phyloP scores from a whole-genome alignment of 2,329 filamentous ascomycete genomes.

The Aureobasidium sp. region DNA sequence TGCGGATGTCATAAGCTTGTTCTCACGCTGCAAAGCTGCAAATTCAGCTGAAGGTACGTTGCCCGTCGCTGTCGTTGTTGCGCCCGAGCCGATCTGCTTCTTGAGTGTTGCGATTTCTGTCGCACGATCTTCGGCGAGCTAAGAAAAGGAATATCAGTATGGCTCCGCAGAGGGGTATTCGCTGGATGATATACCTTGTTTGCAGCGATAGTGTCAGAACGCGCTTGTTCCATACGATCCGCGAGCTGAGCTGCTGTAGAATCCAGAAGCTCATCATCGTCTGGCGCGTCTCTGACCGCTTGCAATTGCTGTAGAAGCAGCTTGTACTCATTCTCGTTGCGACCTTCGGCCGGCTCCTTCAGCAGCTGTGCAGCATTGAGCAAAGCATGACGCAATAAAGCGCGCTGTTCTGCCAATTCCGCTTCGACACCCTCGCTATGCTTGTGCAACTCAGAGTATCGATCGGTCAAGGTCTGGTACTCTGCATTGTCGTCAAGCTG shows the following conservation, averaged over 20 bases:
- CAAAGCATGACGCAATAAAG: constrained; percentile 19
- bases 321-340: constrained; percentile 17
- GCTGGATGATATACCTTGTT: constrained; percentile 3
- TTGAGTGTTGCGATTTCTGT: constrained; percentile 10
- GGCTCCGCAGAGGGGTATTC: background rate
- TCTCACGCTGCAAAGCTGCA: constrained; percentile 67
- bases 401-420: constrained; percentile 17
- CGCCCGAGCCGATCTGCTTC: background rate
- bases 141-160: background rate
- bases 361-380: constrained; percentile 12
- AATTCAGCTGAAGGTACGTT: constrained; percentile 33
- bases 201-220: constrained; percentile 3
- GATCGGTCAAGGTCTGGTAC: constrained; percentile 13
- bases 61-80: background rate
- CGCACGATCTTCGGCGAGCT: constrained; percentile 10
- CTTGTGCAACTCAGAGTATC: constrained; percentile 16
- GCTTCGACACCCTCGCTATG: constrained; percentile 17
- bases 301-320: constrained; percentile 17
- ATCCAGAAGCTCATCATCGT: constrained; percentile 11
- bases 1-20: constrained; percentile 68
- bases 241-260: constrained; percentile 14
- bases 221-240: constrained; percentile 14
- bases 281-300: constrained; percentile 13
- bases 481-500: constrained; percentile 13
- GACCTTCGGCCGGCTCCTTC: constrained; percentile 14